Conservation (phyloP, 2,329 filamentous ascomycete species). For the Neofusicoccum sp. region DNA sequence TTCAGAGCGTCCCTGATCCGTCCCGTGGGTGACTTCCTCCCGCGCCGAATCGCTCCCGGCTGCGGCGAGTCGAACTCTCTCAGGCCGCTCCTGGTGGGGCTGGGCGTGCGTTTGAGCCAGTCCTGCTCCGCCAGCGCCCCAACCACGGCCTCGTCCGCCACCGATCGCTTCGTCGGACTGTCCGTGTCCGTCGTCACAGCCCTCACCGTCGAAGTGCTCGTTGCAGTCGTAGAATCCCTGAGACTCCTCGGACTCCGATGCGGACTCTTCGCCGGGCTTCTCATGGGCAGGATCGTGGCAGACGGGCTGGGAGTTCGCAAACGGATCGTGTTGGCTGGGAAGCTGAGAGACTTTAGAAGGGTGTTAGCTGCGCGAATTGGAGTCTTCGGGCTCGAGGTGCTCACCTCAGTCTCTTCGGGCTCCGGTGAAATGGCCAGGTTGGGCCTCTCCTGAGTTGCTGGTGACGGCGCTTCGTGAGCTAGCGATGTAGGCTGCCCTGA, state of each 20-base stretch:
- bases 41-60: neutral
- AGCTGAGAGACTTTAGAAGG: neutral
- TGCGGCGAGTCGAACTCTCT: conserved; percentile 2
- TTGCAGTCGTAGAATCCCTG: neutral
- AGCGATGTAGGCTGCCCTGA: neutral
- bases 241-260: neutral
- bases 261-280: neutral
- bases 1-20: neutral
- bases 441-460: neutral
- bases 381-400: neutral
- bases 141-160: conserved; percentile 2
- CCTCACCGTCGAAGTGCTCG: neutral
- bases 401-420: neutral
- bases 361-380: neutral
- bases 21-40: neutral
- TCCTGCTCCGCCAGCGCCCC: conserved; percentile 16
- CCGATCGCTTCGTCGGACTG: neutral
- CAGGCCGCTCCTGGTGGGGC: conserved; percentile 24
- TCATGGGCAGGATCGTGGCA: neutral
- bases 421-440: neutral
- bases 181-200: neutral
- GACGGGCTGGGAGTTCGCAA: neutral
- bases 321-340: neutral
- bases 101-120: conserved; percentile 30
- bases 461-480: neutral